phyloP scores from a whole-genome alignment of 2,329 filamentous ascomycete species.

The Trichoderma oligosporum region DNA sequence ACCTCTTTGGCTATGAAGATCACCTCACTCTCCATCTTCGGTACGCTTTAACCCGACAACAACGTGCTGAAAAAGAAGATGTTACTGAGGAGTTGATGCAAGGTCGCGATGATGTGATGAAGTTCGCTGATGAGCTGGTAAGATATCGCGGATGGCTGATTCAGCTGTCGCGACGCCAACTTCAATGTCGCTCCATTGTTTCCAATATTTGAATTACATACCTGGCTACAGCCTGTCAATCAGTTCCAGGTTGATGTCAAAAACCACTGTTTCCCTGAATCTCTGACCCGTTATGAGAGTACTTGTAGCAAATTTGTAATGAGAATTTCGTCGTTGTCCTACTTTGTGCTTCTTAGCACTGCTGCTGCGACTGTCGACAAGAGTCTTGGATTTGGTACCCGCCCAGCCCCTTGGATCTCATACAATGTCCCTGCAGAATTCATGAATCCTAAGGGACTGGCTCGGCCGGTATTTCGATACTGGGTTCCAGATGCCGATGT shows the following conservation, averaged over 20 bases:
- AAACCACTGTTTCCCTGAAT: not conserved
- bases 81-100: not conserved
- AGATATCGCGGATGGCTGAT: not conserved
- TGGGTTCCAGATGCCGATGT: conserved; percentile 9
- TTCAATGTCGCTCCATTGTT: not conserved
- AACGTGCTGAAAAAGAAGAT: not conserved
- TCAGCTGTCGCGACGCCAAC: not conserved
- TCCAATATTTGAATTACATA: not conserved
- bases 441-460: not conserved
- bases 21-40: not conserved
- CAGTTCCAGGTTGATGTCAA: not conserved
- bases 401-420: not conserved
- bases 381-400: not conserved
- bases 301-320: not conserved
- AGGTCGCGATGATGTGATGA: conserved; percentile 1
- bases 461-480: conserved; percentile 1
- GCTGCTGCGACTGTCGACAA: not conserved
- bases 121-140: not conserved
- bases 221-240: too few species aligned
- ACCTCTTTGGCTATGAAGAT: not conserved
- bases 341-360: not conserved
- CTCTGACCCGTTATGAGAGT: not conserved
- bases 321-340: not conserved
- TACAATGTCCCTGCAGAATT: conserved; percentile 1
- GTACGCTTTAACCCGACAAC: conserved; percentile 1